Evolutionary conservation across 2,329 filamentous ascomycete genomes (phyloP), one percentile per base, ranked within the genome.

Genomic region (Cercospora sp.): DNA sequence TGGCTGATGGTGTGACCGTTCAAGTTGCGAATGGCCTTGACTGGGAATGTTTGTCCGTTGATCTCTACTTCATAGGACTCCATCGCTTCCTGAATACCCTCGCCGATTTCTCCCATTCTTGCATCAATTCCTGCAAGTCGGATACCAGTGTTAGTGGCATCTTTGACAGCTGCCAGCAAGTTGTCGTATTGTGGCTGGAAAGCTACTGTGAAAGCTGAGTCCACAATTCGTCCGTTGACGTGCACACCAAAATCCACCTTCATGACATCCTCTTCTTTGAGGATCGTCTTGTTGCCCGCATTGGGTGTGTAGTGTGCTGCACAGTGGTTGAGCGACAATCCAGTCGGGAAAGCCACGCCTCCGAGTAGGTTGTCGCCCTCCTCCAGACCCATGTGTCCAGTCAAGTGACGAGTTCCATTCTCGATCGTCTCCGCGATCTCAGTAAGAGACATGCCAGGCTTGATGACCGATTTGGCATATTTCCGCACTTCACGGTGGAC

Each of bases 231-330:
- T 3, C 91, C 91, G 75, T 91, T 91, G 75, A 94, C 86, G 77
- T 94, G 91, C 31, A 94, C 91, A 60, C 91, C 91, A 75, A 93
- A 91, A 75, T 94, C 91, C 7, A 94, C 89, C 79, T 92, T 94
- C 85, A 94, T 86, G 39, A 96, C 91, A 77, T 96, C 91, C 69
- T 87, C 86, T 76, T 91, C 83, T 67, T 95, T 82, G 36, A 93
- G 80, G 74, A 90, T 86, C 78, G 93, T 92, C 79, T 88, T 90
- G 75, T 85, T 81, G 1, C 85, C 84, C 1, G 85, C 82, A 72
- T 87, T 87, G 6, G 86, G 86, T 1, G 85, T 87, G 73, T 81
- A 87, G 75, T 87, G 86, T 6, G 86, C 86, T 13, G 82, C 85
- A 51, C 81, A 79, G 70, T 87, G 81, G 70, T 87, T 87, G 64